Evolutionary conservation across 2,329 filamentous ascomycete species (phyloP).

Genomic region (Periconia macrospinosa): DNA sequence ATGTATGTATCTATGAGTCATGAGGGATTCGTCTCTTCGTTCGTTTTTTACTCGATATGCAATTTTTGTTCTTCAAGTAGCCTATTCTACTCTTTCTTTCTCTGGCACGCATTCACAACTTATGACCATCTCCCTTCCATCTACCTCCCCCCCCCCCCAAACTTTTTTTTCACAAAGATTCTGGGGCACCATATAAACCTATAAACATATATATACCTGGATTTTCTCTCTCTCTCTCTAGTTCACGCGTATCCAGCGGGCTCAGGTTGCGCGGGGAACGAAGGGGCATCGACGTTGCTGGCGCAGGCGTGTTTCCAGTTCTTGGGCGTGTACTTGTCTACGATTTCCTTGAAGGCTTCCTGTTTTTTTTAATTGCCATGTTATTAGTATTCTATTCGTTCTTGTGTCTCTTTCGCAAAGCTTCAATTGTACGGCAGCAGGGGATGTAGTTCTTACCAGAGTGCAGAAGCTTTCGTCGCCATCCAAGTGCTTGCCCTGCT

Average conservation of each 20-base stretch:
- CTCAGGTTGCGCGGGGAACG: constrained; percentile 49
- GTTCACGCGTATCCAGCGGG: constrained; percentile 34
- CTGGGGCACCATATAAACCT: too few species aligned
- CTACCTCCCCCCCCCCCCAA: too few species aligned
- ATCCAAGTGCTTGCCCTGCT: constrained; percentile 76
- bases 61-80: too few species aligned
- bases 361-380: constrained; percentile 35
- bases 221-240: background rate
- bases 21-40: too few species aligned
- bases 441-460: constrained; percentile 56
- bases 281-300: constrained; percentile 58
- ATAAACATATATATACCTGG: too few species aligned
- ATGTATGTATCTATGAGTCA: too few species aligned
- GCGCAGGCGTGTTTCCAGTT: constrained; percentile 72
- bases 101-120: too few species aligned
- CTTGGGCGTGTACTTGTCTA: constrained; percentile 83
- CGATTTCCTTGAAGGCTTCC: constrained; percentile 89
- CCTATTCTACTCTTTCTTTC: too few species aligned
- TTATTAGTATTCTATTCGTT: background rate
- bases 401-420: constrained; percentile 6
- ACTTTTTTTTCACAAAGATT: too few species aligned
- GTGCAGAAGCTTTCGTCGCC: constrained; percentile 92
- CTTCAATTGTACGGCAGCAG: too few species aligned
- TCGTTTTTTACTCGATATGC: too few species aligned
- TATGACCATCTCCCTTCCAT: too few species aligned